Base-by-base conservation (phyloP, 2,329 filamentous ascomycete species). In the Phialophora chinensis region DNA sequence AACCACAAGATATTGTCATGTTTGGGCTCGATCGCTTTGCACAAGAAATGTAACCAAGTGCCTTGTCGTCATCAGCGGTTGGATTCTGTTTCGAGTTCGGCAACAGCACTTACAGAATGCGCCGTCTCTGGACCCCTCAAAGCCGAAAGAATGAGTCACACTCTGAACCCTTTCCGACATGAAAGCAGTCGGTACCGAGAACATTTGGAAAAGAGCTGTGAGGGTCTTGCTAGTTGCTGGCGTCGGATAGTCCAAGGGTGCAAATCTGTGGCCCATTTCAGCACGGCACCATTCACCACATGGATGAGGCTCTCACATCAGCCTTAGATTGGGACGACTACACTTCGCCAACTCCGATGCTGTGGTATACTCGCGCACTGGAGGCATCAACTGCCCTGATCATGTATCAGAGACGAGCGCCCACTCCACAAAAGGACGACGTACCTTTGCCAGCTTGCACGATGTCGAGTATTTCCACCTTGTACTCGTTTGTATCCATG, bases 1-100 rank as follows among this genome's bases (percentile, higher is more conserved):
- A 63, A n/a, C 61, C 52, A 56, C 52, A 63, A 20, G 12, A 61
- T 52, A 44, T 58, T 58, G 61, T 63, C 61, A 49, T 52, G 61
- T 49, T 63, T 56, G 23, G 42, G 35, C 52, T 63, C 52, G 23
- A 63, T 58, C 25, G 52, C 54, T 50, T 63, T 63, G 61, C 52
- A 63, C 10, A 63, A 49, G 31, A 56, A 63, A 38, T 63, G 61
- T 2, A 63, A 47, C 61, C 61, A 63, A n/a, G 53, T 42, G 20
- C 25, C 61, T 63, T 5, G 20, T 17, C 47, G 17, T 11, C 11
- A n/a, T 63, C 27, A 58, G 61, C 31, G n/a, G 11, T 56, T 14
- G 38, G 25, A 7, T 31, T 10, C 27, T n/a, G 53, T 29, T 20
- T 12, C 4, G n/a, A 11, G 23, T 17, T 35, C 17, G 29, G 29